Evolutionary conservation across 83 land plant genomes (phyloP), one percentile per base, ranked within the genome.

Genomic region (Thuja plicata): DNA sequence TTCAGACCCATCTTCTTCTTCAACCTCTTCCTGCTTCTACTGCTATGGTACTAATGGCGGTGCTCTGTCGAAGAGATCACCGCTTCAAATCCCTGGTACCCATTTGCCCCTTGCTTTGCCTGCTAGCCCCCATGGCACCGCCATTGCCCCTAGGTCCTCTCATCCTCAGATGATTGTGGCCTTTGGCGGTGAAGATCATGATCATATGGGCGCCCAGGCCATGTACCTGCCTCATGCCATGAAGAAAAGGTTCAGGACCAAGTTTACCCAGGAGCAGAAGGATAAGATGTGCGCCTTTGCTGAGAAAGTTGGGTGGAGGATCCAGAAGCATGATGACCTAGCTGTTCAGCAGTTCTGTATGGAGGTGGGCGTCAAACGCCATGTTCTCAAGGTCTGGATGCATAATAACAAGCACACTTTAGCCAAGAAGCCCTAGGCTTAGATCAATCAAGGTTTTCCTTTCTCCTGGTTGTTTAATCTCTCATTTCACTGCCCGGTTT

Each of bases 331-430:
- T 3, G 94, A 93, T 37, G 94, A 93, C 50, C 89, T 57, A 1
- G 78, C 87, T 16, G 94, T 93, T 76, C 94, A 93, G 90, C 93
- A 90, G 86, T 93, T 93, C 84, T 93, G 94, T 73, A 43, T 78
- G 79, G 94, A 93, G 43, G 66, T 85, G 1, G 91, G 92, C 8
- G 90, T 93, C 6, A 91, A 88, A 46, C 70, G 94, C 3, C 92
- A 89, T 21, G 93, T 93, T 16, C 90, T 93, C 79, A 93, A 93
- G 88, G 92, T 93, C 16, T 93, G 94, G 94, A 91, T 93, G 94
- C 94, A 93, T 86, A 93, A 93, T 83, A 91, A 93, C 87, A 93
- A 91, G 90, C 90, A 91, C 88, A 93, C 92, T 16, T 91, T 91
- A 16, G 94, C 91, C 77, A 91, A 91, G 88, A 93, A 90, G 85